Percentiles rank a stretch among this genome's conserved stretches.
Evolutionary conservation across 2,329 filamentous ascomycete genomes (phyloP).

Genomic region (Dryadomyces quercus-mongolicae): DNA sequence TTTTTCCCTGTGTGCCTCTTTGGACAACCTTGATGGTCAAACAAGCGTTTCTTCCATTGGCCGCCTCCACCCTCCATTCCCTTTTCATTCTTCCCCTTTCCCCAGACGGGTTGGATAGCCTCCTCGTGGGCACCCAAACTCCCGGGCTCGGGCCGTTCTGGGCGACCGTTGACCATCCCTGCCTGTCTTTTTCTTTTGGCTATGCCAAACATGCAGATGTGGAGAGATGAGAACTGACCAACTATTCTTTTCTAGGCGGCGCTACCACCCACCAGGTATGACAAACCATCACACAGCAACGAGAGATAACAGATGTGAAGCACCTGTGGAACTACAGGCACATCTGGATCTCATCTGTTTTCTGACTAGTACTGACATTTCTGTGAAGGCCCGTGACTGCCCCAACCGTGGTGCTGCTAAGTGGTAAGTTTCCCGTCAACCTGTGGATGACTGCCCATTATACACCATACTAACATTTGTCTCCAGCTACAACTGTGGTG

Average conservation of each 20-base stretch:
- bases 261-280: constrained; percentile 64
- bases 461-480: constrained; percentile 6
- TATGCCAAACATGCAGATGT: constrained; percentile 6
- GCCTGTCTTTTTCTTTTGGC: background rate
- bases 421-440: constrained; percentile 44
- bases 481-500: constrained; percentile 69
- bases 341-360: background rate
- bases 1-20: background rate
- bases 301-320: background rate
- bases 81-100: background rate
- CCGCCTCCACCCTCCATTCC: background rate
- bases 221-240: constrained; percentile 14
- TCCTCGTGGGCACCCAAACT: background rate
- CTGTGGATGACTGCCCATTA: constrained; percentile 1
- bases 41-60: constrained; percentile 5
- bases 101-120: background rate
- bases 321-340: background rate
- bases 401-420: constrained; percentile 73
- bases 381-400: constrained; percentile 63
- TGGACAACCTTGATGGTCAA: constrained; percentile 12
- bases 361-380: constrained; percentile 9
- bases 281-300: constrained; percentile 11
- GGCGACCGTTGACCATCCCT: background rate
- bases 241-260: constrained; percentile 43
- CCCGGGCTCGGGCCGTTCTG: background rate